Conservation (phyloP, 2,329 filamentous ascomycete species). For the Talaromyces sp. region DNA sequence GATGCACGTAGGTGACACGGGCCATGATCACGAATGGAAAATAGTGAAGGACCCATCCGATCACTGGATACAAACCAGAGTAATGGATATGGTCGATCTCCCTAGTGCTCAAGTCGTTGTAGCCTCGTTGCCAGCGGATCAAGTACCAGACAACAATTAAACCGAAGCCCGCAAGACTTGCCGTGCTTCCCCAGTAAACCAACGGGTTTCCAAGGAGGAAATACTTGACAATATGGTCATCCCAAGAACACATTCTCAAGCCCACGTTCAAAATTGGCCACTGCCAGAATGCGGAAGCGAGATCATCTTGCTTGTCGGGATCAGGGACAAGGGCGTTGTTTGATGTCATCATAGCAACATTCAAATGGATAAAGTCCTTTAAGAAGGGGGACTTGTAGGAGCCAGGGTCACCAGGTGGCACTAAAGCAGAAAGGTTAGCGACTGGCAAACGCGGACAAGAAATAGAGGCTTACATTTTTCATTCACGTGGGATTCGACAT, state of each 20-base stretch:
- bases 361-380: conserved; percentile 95
- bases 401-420: conserved; percentile 81
- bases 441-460: background rate
- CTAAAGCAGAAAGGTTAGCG: conserved; percentile 26
- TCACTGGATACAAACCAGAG: conserved; percentile 79
- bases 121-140: conserved; percentile 93
- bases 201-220: conserved; percentile 95
- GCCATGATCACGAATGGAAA: conserved; percentile 96
- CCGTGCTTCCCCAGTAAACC: conserved; percentile 92
- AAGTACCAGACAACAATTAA: conserved; percentile 76
- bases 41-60: conserved; percentile 96
- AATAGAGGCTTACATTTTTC: conserved; percentile 66
- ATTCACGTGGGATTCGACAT: conserved; percentile 91
- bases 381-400: conserved; percentile 96
- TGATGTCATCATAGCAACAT: conserved; percentile 99
- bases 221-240: conserved; percentile 92
- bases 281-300: conserved; percentile 96
- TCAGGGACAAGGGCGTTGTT: conserved; percentile 98
- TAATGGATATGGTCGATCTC: conserved; percentile 96
- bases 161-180: conserved; percentile 67
- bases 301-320: conserved; percentile 96
- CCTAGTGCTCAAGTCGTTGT: conserved; percentile 68
- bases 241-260: conserved; percentile 98
- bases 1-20: conserved; percentile 96
- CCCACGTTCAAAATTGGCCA: conserved; percentile 96